Base-by-base conservation (phyloP, 345 rosid species). In the Syzygium oleosum region DNA sequence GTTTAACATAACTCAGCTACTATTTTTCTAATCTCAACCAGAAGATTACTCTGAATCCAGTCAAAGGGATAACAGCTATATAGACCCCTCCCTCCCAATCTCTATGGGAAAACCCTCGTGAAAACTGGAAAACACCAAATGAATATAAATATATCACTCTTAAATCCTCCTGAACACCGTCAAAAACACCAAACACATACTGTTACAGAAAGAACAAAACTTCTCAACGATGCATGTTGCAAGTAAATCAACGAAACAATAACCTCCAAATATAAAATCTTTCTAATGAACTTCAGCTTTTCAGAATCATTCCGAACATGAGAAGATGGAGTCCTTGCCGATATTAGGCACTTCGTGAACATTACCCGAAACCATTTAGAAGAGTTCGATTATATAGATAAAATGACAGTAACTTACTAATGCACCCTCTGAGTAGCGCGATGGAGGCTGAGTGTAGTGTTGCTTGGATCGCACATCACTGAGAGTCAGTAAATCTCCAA, bases 391-490 rank as follows among this genome's bases (percentile, higher is more conserved):
- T 86, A 38, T 90, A 86, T 27, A 77, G 84, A 23, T 79, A 87
- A 89, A 89, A 86, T 79, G 63, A 53, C 16, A 88, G 85, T 52
- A 86, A 59, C 53, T 85, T 95, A 98, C 99, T 97, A 98, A 90
- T 91, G 99, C 93, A 87, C 94, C 99, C 91, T 98, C 99, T 14
- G 96, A 94, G 92, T 94, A 98, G 92, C 97, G 99, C 56, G 96
- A 86, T 86, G 98, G 94, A 89, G 94, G 97, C 90, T 93, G 95
- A 25, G 99, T 98, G 91, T 91, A 87, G 91, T 96, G 98, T 91
- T 94, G 97, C 92, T 93, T 92, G 90, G 92, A 91, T 87, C 94
- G 94, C 84, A 92, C 92, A 86, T 91, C 93, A 86, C 90, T 88
- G 88, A 94, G 89, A 91, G 65, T 56, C 87, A 98, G 53, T 61